Percentiles rank a stretch among this genome's conserved stretches.
These are phyloP conservation scores for Cyclotella distinguenda DNA, from an alignment of 108 stramenopile species.

Conservation along the genomic window DNA sequence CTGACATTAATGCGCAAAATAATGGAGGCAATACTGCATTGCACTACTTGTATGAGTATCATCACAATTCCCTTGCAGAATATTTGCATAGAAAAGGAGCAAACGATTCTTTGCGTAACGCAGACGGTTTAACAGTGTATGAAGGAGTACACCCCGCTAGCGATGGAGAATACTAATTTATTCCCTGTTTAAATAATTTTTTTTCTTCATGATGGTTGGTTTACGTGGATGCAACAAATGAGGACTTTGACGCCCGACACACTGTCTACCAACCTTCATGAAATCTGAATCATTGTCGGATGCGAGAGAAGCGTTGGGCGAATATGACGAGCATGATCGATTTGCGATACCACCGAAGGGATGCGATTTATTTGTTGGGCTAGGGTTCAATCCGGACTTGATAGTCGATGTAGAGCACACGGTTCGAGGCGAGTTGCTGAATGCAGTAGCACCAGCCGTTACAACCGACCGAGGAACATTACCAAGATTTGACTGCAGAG, in stretches of 20 bases:
- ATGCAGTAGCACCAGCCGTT: neutral
- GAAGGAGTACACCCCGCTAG: slow-evolving; percentile 45
- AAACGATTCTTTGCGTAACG: slow-evolving; percentile 67
- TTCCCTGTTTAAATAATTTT: neutral
- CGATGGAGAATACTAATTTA: neutral
- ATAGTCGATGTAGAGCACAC: too few relatives aligned
- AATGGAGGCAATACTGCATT: slow-evolving; percentile 74
- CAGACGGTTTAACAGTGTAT: slow-evolving; percentile 76
- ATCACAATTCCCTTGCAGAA: slow-evolving; percentile 69
- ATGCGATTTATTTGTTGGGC: too few relatives aligned
- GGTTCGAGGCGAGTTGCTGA: too few relatives aligned
- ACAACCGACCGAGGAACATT: slow-evolving; percentile 1
- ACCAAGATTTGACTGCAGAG: neutral
- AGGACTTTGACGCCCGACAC: neutral
- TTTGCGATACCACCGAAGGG: too few relatives aligned
- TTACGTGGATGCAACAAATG: slow-evolving; percentile 3
- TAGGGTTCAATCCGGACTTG: neutral
- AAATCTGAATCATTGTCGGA: neutral
- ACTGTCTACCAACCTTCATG: too few relatives aligned
- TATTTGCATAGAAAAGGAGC: slow-evolving; percentile 80
- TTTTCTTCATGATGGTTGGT: neutral
- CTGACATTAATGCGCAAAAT: slow-evolving; percentile 77
- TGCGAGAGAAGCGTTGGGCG: slow-evolving; percentile 10
- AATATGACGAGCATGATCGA: neutral
- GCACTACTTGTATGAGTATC: slow-evolving; percentile 77